Base-by-base conservation (phyloP, 1,284 basidiomycete genomes). In the Apiotrichum mycotoxinovorans region DNA sequence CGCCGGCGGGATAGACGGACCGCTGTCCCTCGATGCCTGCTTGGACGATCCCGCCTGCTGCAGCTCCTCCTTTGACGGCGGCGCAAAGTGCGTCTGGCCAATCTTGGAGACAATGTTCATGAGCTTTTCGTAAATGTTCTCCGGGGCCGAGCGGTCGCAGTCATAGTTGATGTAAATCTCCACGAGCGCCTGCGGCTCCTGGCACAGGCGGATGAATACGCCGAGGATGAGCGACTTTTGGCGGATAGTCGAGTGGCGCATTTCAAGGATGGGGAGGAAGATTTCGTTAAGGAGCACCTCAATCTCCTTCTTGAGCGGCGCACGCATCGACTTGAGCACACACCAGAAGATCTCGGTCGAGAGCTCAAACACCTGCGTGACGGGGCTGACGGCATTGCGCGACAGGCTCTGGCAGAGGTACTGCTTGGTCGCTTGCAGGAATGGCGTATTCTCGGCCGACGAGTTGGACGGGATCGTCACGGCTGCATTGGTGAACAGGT, bases 261-360 rank as follows among this genome's bases (percentile, higher is more conserved):
- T 98, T 79, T 99, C 96, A 51, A 99, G 80, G 52, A 99, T 97
- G 2, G 96, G 96, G 58, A 99, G 86, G 80, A 98, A 99, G 68
- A 99, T 99, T 73, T 99, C 96, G 72, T 97, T 96, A 54, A 99
- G 78, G 34, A 99, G 81, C 38, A 99, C 94, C 76, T 98, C 96
- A 62, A 98, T 98, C 79, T 99, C 97, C 88, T 98, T 98, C 91
- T 99, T 99, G 62, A 99, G 83, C 79, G 92, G 96, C 30, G 91
- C 92, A 33, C 96, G 84, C 86, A 99, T 88, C 7, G 91, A 91
- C 51, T 88, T 85, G 23, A 99, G 78, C 46, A 98, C 89, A 65
- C 91, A 85, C 93, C 95, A 98, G 77, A 98, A 98, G 66, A 98
- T 97, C 79, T 98, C 96, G 54, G 97, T 94, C 68, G 91, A 91